phyloP scores from a whole-genome alignment of 1,284 basidiomycete species.

The Phellinidium pouzarii region DNA sequence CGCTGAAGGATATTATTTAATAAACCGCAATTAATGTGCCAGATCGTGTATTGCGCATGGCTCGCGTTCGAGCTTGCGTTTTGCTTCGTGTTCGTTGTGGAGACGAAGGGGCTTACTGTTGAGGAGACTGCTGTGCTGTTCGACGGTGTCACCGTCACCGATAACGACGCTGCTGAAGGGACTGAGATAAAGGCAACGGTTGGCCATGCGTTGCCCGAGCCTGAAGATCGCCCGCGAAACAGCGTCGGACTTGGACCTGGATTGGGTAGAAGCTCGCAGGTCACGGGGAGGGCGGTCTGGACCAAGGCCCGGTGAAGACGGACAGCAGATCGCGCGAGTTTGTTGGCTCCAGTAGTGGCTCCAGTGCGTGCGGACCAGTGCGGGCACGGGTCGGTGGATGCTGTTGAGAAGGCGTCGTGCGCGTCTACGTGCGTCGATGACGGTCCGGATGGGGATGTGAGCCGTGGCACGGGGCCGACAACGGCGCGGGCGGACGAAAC shows the following conservation, averaged over 20 bases:
- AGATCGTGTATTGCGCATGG: constrained; percentile 66
- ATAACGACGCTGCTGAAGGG: too few relatives aligned
- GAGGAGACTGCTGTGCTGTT: constrained; percentile 71
- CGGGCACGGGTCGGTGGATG: background rate
- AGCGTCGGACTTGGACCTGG: background rate
- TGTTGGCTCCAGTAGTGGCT: too few relatives aligned
- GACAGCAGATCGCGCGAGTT: background rate
- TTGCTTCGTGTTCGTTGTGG: constrained; percentile 60
- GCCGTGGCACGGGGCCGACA: too few relatives aligned
- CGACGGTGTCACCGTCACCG: constrained; percentile 48
- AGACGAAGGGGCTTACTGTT: constrained; percentile 65
- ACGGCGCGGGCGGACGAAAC: background rate
- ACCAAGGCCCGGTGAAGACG: too few relatives aligned
- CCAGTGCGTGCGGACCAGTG: background rate
- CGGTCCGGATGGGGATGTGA: background rate
- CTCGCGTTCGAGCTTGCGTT: constrained; percentile 55
- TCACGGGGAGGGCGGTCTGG: background rate
- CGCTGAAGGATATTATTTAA: too few relatives aligned
- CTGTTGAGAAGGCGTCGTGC: background rate
- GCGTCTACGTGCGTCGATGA: background rate
- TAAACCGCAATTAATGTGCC: too few relatives aligned
- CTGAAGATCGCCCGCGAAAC: background rate
- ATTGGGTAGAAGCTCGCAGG: background rate
- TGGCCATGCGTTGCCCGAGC: too few relatives aligned
- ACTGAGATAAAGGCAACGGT: too few relatives aligned